Conservation (phyloP, 148 eudicot genomes). For the Silene latifolia region DNA sequence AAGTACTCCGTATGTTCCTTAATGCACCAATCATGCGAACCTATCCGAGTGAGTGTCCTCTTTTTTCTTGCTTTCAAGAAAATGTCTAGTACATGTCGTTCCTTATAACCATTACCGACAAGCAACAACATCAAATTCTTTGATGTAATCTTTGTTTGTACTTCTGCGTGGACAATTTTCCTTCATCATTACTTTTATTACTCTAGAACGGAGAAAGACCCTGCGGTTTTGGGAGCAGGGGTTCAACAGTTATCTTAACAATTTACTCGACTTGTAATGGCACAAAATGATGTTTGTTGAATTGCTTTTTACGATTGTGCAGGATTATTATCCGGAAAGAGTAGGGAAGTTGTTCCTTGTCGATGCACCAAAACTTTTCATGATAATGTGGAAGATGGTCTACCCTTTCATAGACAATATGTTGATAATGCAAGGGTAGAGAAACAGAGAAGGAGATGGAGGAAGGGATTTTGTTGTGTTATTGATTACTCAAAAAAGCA, state of each 20-base stretch:
- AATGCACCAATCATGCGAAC: background rate
- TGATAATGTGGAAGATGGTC: slow-evolving; percentile 74
- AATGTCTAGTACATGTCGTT: background rate
- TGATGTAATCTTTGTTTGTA: background rate
- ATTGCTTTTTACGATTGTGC: slow-evolving; percentile 11
- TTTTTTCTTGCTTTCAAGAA: background rate
- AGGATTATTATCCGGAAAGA: slow-evolving; percentile 93
- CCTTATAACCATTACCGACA: background rate
- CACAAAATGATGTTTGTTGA: background rate
- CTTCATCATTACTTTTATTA: too few relatives aligned
- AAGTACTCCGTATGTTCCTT: background rate
- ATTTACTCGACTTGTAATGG: background rate
- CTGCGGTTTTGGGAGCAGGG: too few relatives aligned
- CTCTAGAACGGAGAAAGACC: background rate
- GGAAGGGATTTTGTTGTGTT: too few relatives aligned
- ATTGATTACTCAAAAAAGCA: too few relatives aligned
- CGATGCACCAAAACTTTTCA: slow-evolving; percentile 66
- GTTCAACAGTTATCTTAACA: background rate
- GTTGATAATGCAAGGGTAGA: too few relatives aligned
- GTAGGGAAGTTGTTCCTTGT: slow-evolving; percentile 61
- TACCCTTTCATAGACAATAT: slow-evolving; percentile 78
- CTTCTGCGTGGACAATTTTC: too few relatives aligned
- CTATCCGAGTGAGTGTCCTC: background rate
- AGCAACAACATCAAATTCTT: too few relatives aligned
- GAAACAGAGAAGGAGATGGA: too few relatives aligned